Conservation (phyloP, 495 filamentous ascomycete genomes). For the Annulohypoxylon bovei region DNA sequence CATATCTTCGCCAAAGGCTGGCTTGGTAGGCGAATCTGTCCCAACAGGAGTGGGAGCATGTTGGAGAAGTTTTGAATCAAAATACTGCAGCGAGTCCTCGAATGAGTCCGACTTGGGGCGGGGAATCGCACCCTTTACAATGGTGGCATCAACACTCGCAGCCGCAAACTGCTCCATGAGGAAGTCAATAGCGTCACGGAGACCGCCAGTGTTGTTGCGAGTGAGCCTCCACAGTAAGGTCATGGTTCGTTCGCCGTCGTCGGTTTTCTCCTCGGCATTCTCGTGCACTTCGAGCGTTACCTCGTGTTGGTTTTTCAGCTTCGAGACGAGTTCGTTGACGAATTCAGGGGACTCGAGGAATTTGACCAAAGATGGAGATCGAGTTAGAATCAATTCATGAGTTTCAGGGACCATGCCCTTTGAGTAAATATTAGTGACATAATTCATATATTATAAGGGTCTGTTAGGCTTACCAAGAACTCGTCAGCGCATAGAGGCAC, state of each 20-base stretch:
- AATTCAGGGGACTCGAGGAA: conserved; percentile 84
- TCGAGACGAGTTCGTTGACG: conserved; percentile 76
- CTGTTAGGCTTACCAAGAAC: conserved; percentile 72
- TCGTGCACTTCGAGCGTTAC: conserved; percentile 79
- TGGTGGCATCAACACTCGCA: conserved; percentile 82
- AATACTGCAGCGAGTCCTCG: conserved; percentile 94
- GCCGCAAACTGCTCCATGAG: conserved; percentile 82
- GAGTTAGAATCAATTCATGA: conserved; percentile 87
- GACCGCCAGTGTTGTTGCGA: conserved; percentile 93
- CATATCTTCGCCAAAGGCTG: conserved; percentile 80
- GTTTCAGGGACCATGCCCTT: conserved; percentile 96
- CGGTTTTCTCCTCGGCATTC: conserved; percentile 61
- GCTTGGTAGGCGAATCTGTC: conserved; percentile 84
- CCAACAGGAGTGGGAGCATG: conserved; percentile 80
- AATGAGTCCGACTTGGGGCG: conserved; percentile 98
- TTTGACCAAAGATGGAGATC: conserved; percentile 74
- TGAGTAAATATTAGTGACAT: conserved; percentile 43
- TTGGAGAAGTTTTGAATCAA: conserved; percentile 94
- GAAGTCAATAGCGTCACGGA: conserved; percentile 97
- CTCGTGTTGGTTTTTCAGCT: conserved; percentile 89
- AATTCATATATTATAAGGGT: background rate
- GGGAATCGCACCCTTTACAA: conserved; percentile 91
- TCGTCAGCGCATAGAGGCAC: conserved; percentile 95
- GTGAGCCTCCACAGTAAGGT: conserved; percentile 77
- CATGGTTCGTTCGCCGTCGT: conserved; percentile 62